Conservation (phyloP, 805 yeast species). For the Scheffersomyces stipitis region DNA sequence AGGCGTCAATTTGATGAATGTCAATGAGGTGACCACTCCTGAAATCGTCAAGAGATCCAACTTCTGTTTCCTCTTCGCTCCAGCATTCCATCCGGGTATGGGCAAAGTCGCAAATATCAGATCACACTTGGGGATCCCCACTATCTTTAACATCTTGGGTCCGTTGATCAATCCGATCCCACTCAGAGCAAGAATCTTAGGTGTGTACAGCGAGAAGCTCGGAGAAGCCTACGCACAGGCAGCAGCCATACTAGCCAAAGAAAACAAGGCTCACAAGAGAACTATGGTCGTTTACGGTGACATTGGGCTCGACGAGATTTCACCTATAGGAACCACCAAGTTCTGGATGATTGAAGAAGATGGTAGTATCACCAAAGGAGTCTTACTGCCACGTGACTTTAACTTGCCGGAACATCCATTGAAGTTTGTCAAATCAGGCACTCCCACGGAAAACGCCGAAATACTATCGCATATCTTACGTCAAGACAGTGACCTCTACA, state of each 20-base stretch:
- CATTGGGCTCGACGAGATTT: conserved; percentile 88
- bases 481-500: conserved; percentile 47
- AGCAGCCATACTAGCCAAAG: conserved; percentile 59
- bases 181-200: conserved; percentile 74
- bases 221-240: conserved; percentile 88
- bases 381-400: conserved; percentile 71
- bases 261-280: conserved; percentile 43
- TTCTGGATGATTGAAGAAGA: conserved; percentile 67
- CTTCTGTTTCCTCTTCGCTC: conserved; percentile 82
- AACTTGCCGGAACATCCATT: conserved; percentile 75
- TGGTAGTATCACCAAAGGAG: conserved; percentile 43
- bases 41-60: conserved; percentile 48
- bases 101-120: conserved; percentile 78
- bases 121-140: conserved; percentile 78
- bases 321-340: conserved; percentile 81
- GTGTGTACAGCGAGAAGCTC: conserved; percentile 77
- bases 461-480: conserved; percentile 45
- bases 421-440: conserved; percentile 71
- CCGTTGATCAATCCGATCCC: conserved; percentile 93
- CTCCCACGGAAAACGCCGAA: conserved; percentile 82
- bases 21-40: conserved; percentile 63
- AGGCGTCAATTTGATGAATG: conserved; percentile 80
- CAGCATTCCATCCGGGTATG: conserved; percentile 93
- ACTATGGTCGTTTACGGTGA: conserved; percentile 94
- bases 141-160: conserved; percentile 91